Base-by-base conservation (phyloP, 192 early-diverging fungal species). In the Gorgonomyces haynaldii region DNA sequence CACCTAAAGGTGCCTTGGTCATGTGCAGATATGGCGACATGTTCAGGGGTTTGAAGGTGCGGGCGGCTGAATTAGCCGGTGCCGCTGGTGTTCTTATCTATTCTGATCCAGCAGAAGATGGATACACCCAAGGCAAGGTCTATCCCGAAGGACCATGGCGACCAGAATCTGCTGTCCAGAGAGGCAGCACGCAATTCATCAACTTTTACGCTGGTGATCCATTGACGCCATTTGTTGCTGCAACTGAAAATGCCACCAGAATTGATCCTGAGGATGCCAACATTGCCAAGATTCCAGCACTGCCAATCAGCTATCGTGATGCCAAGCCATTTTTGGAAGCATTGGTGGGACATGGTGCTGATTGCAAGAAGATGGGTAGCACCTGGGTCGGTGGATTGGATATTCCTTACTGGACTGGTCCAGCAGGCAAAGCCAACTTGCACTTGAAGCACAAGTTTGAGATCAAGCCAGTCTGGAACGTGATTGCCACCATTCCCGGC, bases 141-240 rank as follows among this genome's bases (percentile, higher is more conserved):
- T 82, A 82, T 42, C 79, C 79, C 0, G 56, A 64, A 1, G 78
- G 76, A 0, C 76, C 78, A 12, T 77, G 70, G 76, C 65, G 80
- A 6, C 62, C 76, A 24, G 50, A 64, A 30, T 64, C 72, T 6
- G 71, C 67, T 12, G 54, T 79, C 16, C 70, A 76, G 45, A 62
- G 73, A 12, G 80, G 76, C 17, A 67, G 69, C 1, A 78, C 74
- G 0, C 56, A 62, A 49, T 64, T 62, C 6, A 36, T 70, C 9
- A 37, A 61, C 2, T 24, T 64, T 3, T 68, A 69, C 24, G 60
- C 72, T 0, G 78, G 78, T 8, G 80, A 81, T 37, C 78, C 80
- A 9, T 54, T 81, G 26, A 83, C 81, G 1, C 81, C 81, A 0
- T 75, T 73, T 3, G 63, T 70, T 34, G 58, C 81, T 7, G 53